Evolutionary conservation across 768 basidiomycete genomes (phyloP).

Genomic region (Chalciporus pseudorubinellus): DNA sequence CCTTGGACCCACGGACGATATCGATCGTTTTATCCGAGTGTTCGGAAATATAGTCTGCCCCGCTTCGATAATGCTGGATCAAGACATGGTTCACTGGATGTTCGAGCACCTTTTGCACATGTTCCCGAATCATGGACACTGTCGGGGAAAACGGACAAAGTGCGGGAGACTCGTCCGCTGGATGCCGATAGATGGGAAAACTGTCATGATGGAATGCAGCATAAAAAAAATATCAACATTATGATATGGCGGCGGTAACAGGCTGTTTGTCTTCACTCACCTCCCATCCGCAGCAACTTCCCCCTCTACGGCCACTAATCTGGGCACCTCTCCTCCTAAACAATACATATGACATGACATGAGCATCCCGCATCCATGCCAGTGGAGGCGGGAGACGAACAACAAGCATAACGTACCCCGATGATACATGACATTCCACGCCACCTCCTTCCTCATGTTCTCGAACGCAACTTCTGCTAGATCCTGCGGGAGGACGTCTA

Average conservation of each 20-base stretch:
- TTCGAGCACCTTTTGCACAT: slow-evolving; percentile 54
- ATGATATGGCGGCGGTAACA: slow-evolving; percentile 9
- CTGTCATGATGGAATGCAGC: slow-evolving; percentile 31
- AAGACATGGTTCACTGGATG: slow-evolving; percentile 83
- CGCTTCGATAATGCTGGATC: slow-evolving; percentile 77
- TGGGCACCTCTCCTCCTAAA: slow-evolving; percentile 70
- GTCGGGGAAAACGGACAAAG: slow-evolving; percentile 67
- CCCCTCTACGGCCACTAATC: slow-evolving; percentile 63
- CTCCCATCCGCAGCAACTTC: slow-evolving; percentile 50
- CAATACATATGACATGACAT: slow-evolving; percentile 3
- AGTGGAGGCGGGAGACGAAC: neutral
- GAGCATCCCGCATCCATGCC: neutral
- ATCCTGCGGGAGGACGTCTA: slow-evolving; percentile 54
- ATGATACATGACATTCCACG: slow-evolving; percentile 74
- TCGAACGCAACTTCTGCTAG: slow-evolving; percentile 58
- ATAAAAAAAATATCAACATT: slow-evolving; percentile 1
- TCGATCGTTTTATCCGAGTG: slow-evolving; percentile 89
- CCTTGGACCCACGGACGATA: slow-evolving; percentile 66
- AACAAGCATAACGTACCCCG: slow-evolving; percentile 44
- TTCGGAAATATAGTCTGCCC: slow-evolving; percentile 81
- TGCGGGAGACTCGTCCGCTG: slow-evolving; percentile 73
- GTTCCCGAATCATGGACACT: slow-evolving; percentile 59
- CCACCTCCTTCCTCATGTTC: slow-evolving; percentile 58
- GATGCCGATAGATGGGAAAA: slow-evolving; percentile 80
- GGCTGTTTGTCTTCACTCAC: slow-evolving; percentile 29